These are phyloP conservation scores for Cytospora piceicola DNA, from an alignment of 2,329 filamentous ascomycete genomes.

Conservation along the genomic window DNA sequence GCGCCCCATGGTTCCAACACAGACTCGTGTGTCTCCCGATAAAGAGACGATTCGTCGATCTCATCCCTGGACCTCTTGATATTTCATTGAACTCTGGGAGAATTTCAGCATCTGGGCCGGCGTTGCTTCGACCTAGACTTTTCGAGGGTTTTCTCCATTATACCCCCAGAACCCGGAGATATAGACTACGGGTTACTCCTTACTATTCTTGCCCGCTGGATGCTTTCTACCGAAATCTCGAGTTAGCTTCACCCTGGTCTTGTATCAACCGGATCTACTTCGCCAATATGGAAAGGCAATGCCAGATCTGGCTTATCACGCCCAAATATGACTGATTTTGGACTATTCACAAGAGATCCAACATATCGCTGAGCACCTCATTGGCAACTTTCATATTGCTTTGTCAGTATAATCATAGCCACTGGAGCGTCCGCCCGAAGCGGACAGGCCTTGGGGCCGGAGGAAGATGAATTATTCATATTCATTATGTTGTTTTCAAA, in stretches of 20 bases:
- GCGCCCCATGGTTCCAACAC: conserved; percentile 22
- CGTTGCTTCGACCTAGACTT: conserved; percentile 28
- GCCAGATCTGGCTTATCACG: background rate
- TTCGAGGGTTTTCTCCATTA: conserved; percentile 19
- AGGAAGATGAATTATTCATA: conserved; percentile 2
- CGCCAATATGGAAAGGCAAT: background rate
- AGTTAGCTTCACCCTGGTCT: background rate
- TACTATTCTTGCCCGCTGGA: conserved; percentile 16
- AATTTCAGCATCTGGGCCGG: conserved; percentile 30
- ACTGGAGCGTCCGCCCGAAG: background rate
- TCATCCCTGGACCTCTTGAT: conserved; percentile 23
- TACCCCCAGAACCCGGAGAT: conserved; percentile 30
- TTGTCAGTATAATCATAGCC: conserved; percentile 5
- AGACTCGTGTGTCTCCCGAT: conserved; percentile 21
- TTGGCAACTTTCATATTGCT: background rate
- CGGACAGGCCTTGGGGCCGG: background rate
- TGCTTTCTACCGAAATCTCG: conserved; percentile 9
- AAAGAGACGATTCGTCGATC: conserved; percentile 11
- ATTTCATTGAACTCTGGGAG: conserved; percentile 18
- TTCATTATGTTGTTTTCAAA: conserved; percentile 8
- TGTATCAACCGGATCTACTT: conserved; percentile 10
- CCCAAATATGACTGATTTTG: background rate
- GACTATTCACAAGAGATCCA: background rate
- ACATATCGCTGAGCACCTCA: background rate
- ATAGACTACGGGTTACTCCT: conserved; percentile 26